Percentiles rank a stretch among this genome's conserved stretches.
Conservation (phyloP, 306 rosid genomes). For the Hippophae gyantsensis region DNA sequence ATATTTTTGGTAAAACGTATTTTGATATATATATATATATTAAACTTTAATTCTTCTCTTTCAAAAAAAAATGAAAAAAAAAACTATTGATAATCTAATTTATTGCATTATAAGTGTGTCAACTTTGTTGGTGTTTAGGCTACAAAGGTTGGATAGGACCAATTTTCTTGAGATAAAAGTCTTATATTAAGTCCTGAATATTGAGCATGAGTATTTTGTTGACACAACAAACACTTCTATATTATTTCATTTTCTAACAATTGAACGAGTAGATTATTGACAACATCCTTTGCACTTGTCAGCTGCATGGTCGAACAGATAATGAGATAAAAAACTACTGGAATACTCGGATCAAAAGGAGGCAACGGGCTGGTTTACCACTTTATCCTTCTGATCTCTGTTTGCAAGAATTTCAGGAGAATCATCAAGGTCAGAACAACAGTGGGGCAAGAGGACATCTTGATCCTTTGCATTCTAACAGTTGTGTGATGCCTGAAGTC, state of each 20-base stretch:
- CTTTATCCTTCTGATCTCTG: slow-evolving; percentile 82
- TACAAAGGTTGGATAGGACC: too few relatives aligned
- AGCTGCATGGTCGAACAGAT: slow-evolving; percentile 98
- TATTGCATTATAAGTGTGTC: too few relatives aligned
- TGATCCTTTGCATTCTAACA: slow-evolving; percentile 36
- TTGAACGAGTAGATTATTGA: slow-evolving; percentile 13
- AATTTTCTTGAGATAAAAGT: not conserved
- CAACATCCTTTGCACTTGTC: slow-evolving; percentile 25
- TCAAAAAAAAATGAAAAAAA: too few relatives aligned
- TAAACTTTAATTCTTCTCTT: too few relatives aligned
- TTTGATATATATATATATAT: too few relatives aligned
- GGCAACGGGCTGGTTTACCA: slow-evolving; percentile 87
- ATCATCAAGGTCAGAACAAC: slow-evolving; percentile 37
- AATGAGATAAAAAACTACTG: slow-evolving; percentile 98
- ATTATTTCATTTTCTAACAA: not conserved
- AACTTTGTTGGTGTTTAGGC: too few relatives aligned
- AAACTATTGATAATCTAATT: too few relatives aligned
- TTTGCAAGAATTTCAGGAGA: slow-evolving; percentile 42
- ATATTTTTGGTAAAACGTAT: too few relatives aligned
- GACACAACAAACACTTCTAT: too few relatives aligned
- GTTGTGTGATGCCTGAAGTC: slow-evolving; percentile 50
- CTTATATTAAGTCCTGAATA: not conserved
- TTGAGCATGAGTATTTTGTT: not conserved
- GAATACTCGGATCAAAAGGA: slow-evolving; percentile 91
- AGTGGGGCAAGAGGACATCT: slow-evolving; percentile 36